These are phyloP conservation scores for Colletotrichum godetiae DNA, from an alignment of 2,329 filamentous ascomycete genomes.

Conservation along the genomic window DNA sequence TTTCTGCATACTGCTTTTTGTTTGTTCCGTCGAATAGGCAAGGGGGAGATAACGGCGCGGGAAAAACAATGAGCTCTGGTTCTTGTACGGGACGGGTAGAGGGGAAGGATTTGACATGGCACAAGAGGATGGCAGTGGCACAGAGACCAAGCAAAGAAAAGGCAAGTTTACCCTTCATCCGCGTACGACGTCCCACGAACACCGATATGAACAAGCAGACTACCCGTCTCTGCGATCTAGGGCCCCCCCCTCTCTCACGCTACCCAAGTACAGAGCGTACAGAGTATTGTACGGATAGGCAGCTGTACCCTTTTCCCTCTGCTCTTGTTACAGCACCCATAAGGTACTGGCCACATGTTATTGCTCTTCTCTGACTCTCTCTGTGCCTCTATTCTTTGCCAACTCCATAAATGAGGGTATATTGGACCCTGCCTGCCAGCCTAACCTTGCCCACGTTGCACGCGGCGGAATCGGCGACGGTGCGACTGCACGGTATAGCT, in stretches of 20 bases:
- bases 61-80: neutral
- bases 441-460: neutral
- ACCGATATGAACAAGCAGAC: slow-evolving; percentile 35
- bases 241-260: neutral
- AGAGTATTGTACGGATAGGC: neutral
- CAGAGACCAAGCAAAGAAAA: neutral
- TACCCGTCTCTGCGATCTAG: slow-evolving; percentile 33
- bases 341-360: neutral
- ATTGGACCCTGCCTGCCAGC: neutral
- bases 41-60: neutral
- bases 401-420: neutral
- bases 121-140: neutral
- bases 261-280: neutral
- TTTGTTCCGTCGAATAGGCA: neutral
- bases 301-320: neutral
- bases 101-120: neutral
- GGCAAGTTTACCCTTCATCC: neutral
- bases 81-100: neutral
- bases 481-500: neutral
- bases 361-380: neutral
- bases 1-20: neutral
- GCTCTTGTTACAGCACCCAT: neutral
- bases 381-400: neutral
- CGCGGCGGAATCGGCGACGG: neutral
- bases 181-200: slow-evolving; percentile 29